Evolutionary conservation across 305 asterid genomes (phyloP).

Genomic region (Fraxinus velutina): DNA sequence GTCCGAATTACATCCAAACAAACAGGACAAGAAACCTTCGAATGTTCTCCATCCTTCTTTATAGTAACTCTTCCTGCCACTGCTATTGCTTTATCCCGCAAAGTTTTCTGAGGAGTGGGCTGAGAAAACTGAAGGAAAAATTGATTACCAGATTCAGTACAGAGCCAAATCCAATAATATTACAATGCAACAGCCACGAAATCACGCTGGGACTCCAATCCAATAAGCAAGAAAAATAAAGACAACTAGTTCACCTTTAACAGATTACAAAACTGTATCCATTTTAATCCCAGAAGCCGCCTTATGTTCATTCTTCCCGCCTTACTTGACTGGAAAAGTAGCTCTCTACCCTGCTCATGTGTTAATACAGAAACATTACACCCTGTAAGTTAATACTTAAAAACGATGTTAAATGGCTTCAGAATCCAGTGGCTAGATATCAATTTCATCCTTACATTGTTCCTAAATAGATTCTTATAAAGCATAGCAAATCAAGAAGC

Average conservation of each 20-base stretch:
- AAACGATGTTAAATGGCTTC: neutral
- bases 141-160: neutral
- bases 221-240: neutral
- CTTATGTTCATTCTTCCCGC: slow-evolving; percentile 26
- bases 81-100: slow-evolving; percentile 68
- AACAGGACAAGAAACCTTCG: slow-evolving; percentile 68
- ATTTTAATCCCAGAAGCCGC: slow-evolving; percentile 36
- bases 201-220: neutral
- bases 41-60: slow-evolving; percentile 31
- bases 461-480: neutral
- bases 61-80: slow-evolving; percentile 70
- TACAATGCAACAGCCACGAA: neutral
- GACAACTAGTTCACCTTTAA: slow-evolving; percentile 37
- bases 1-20: slow-evolving; percentile 46
- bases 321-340: neutral
- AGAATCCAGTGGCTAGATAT: neutral
- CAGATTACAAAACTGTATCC: slow-evolving; percentile 50
- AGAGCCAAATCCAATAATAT: neutral
- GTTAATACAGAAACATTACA: neutral
- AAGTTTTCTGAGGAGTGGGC: slow-evolving; percentile 25
- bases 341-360: neutral
- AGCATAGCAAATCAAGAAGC: neutral
- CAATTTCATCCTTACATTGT: neutral
- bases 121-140: slow-evolving; percentile 38
- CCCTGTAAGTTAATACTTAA: neutral